Base-by-base conservation (phyloP, 2,329 filamentous ascomycete genomes). In the Cladosporium oxysporum region DNA sequence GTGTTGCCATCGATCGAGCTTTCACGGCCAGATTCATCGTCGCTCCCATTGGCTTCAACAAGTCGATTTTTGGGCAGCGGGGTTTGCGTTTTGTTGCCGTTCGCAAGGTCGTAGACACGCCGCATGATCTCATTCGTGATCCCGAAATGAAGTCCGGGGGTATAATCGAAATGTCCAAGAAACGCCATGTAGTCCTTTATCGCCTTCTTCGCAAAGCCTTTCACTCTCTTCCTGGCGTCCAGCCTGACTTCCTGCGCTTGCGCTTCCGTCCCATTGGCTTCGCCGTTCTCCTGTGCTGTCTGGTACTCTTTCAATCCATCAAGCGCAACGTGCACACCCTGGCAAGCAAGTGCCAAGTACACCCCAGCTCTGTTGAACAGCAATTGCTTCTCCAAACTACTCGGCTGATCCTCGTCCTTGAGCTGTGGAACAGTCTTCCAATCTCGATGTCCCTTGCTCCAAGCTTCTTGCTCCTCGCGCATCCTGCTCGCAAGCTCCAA, bases 111-210 rank as follows among this genome's bases (percentile, higher is more conserved):
- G 71, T 87, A 87, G 10, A 90, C 83, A 66, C 85, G 86, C 52
- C 84, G 79, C 62, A 84, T 77, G 68, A 87, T 86, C 50, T 84
- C 83, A 63, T 87, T 85, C 21, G 83, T 85, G 29, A 87, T 79
- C 53, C 87, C 84, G 53, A 85, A 78, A 8, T 89, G 85, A 50
- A 91, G 77, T 58, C 90, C 86, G 0, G 91, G 90, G 0, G 91
- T 91, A 77, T 95, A 95, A 72, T 95, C 90, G 69, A 95, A 88
- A 66, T 88, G 83, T 0, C 87, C 87, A 47, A 96, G 80, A 74
- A 91, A 95, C 26, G 85, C 82, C 71, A 88, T 81, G 74, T 91
- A 93, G 78, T 95, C 91, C 66, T 89, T 85, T 26, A 95, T 79
- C 0, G 91, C 91, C 64, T 88, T 85, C 77, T 91, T 93, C 3